phyloP scores from a whole-genome alignment of 768 basidiomycete genomes.

The Tricholoma hemisulphureum region DNA sequence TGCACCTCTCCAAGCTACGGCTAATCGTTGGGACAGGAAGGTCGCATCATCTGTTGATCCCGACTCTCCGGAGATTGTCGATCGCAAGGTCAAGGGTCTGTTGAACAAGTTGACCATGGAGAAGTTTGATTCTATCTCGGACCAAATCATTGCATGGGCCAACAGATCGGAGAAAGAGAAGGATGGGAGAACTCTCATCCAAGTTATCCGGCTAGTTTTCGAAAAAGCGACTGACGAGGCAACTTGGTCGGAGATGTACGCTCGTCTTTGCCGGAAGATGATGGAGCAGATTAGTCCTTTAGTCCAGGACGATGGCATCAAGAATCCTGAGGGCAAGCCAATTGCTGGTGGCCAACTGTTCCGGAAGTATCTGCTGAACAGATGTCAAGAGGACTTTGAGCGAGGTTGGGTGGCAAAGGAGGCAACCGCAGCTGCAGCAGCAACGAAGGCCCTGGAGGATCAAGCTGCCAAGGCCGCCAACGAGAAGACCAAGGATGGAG shows the following conservation, averaged over 20 bases:
- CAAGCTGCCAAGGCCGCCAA: slow-evolving; percentile 71
- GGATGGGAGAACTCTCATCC: slow-evolving; percentile 91
- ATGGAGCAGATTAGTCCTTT: slow-evolving; percentile 89
- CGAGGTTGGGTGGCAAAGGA: slow-evolving; percentile 92
- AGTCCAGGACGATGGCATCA: slow-evolving; percentile 87
- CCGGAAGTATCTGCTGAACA: slow-evolving; percentile 93
- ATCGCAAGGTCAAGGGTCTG: slow-evolving; percentile 87
- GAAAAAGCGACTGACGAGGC: slow-evolving; percentile 98
- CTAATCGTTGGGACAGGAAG: slow-evolving; percentile 81
- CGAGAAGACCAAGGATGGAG: slow-evolving; percentile 47
- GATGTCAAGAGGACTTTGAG: slow-evolving; percentile 98
- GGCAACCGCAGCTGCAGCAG: slow-evolving; percentile 81
- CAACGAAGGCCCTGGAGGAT: slow-evolving; percentile 82
- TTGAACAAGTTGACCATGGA: slow-evolving; percentile 98
- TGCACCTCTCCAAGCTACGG: slow-evolving; percentile 72
- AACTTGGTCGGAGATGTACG: slow-evolving; percentile 97
- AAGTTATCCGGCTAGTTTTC: slow-evolving; percentile 94
- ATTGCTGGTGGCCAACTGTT: slow-evolving; percentile 92
- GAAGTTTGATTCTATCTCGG: slow-evolving; percentile 92
- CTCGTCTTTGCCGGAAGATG: slow-evolving; percentile 91
- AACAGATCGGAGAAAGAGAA: slow-evolving; percentile 91
- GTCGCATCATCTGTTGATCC: slow-evolving; percentile 42
- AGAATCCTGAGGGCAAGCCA: slow-evolving; percentile 78
- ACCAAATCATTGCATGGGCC: slow-evolving; percentile 93
- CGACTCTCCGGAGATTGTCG: slow-evolving; percentile 82